Evolutionary conservation across 2,329 filamentous ascomycete species (phyloP), one percentile per base, ranked within the genome.

Genomic region (Fusarium sarcochroum): DNA sequence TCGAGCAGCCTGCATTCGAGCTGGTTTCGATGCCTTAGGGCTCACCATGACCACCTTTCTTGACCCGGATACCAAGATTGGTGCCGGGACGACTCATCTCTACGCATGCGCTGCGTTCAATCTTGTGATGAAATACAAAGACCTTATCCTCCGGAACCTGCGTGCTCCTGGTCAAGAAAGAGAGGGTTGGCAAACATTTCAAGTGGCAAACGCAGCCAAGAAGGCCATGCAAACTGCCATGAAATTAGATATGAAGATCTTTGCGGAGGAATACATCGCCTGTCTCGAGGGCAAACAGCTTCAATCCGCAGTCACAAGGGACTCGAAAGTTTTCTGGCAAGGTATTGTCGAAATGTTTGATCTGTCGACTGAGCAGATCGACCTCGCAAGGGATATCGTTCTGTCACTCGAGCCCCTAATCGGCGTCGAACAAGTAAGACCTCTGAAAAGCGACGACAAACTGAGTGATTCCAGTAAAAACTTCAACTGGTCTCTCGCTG

Each of bases 401-500:
- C 83, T 90, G 46, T 92, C 92, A 10, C 89, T 92, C 10, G 84
- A 88, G 51, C 87, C 89, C 2, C 82, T 98, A 1, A 87, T 93
- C 20, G 89, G 91, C 0, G 83, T 97, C 20, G 94, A 98, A 76
- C 87, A 89, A 56, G 90, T 97, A 57, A 83, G 86, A 18, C 85
- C 86, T 0, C 82, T 80, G 13, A 86, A 87, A 74, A 80, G 79
- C 45, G 73, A 74, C 17, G 80, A 80, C 41, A 73, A 73, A 20
- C 76, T 81, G 76, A 61, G 79, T 79, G 70, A 82, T 72, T 56
- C 77, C 68, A 66, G 76, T 75, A 58, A 91, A n/a, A 84, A 88
- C 27, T 98, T 97, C 84, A 98, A 98, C 75, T 80, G 85, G 46
- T 89, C 90, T 23, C 91, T 95, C 7, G 76, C 79, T 47, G 81